These are phyloP conservation scores for Medicago arabica DNA, from an alignment of 306 rosid species.

Conservation along the genomic window DNA sequence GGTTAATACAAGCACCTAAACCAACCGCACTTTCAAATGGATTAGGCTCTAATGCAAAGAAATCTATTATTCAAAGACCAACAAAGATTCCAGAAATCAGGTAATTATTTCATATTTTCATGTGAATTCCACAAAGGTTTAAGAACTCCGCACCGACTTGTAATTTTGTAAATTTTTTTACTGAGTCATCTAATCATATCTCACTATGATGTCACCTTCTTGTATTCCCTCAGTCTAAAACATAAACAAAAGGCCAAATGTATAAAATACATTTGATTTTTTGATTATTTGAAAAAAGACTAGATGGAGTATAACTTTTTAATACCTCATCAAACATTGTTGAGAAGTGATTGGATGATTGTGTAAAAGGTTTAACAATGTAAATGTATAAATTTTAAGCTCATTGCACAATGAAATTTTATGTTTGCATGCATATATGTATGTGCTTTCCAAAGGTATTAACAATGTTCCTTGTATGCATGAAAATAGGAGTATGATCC, in stretches of 20 bases:
- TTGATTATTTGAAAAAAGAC: not conserved
- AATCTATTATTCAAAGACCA: constrained; percentile 45
- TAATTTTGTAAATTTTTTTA: not conserved
- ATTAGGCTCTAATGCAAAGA: constrained; percentile 56
- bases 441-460: constrained; percentile 17
- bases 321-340: not conserved
- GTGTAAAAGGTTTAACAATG: not conserved
- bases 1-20: constrained; percentile 59
- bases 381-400: not conserved
- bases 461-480: not conserved
- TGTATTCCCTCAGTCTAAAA: not conserved
- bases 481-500: constrained; percentile 68
- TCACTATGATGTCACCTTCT: not conserved
- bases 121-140: not conserved
- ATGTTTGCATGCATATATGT: not conserved
- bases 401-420: not conserved
- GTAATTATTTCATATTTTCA: constrained; percentile 46
- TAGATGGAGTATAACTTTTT: not conserved
- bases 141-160: not conserved
- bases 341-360: not conserved
- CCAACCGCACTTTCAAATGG: constrained; percentile 54
- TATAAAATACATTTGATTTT: too few species aligned
- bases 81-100: constrained; percentile 60
- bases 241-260: too few species aligned
- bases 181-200: not conserved